Conservation (phyloP, 331 rosid genomes). For the Saraca asoca region DNA sequence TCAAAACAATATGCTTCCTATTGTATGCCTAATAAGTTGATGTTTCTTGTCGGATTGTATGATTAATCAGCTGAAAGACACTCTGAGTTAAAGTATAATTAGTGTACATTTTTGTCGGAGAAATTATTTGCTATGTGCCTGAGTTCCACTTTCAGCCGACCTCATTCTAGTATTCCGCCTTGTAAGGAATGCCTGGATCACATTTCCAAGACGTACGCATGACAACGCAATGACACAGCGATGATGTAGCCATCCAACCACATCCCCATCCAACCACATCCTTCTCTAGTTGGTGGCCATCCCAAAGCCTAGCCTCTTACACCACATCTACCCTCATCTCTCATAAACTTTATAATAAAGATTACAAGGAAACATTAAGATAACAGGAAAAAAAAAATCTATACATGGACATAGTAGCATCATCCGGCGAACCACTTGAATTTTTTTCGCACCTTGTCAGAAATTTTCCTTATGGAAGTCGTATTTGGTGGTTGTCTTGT, state of each 20-base stretch:
- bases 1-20: not conserved
- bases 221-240: slow-evolving; percentile 3
- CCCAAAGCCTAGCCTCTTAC: too few species aligned
- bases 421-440: not conserved
- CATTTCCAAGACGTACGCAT: not conserved
- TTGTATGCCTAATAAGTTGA: not conserved
- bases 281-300: slow-evolving; percentile 31
- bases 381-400: slow-evolving; percentile 4
- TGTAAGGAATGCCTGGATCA: not conserved
- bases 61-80: not conserved
- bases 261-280: too few species aligned
- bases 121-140: not conserved
- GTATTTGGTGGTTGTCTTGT: slow-evolving; percentile 51
- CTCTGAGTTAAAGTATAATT: not conserved
- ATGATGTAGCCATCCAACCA: slow-evolving; percentile 21
- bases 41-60: not conserved
- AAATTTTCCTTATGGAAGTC: slow-evolving; percentile 66
- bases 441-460: slow-evolving; percentile 36
- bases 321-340: too few species aligned
- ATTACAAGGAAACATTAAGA: slow-evolving; percentile 2
- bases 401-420: slow-evolving; percentile 16
- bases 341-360: slow-evolving; percentile 22
- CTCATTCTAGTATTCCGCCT: slow-evolving; percentile 11
- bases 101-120: not conserved
- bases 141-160: slow-evolving; percentile 14